These are phyloP conservation scores for Trametes gibbosa DNA, from an alignment of 768 basidiomycete genomes.

Conservation along the genomic window DNA sequence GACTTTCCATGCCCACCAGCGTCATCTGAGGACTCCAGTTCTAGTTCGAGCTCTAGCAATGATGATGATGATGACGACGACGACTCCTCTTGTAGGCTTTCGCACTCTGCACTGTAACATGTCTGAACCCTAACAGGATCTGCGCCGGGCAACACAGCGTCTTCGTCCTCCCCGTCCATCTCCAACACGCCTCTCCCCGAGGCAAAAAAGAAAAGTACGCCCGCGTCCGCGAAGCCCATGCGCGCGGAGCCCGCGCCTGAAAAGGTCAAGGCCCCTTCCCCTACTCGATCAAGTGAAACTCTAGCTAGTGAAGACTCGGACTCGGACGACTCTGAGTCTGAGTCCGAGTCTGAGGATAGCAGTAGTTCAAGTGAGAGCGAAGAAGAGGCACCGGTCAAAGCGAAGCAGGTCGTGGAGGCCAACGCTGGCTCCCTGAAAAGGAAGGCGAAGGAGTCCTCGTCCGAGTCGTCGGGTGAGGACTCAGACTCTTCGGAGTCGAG, in stretches of 20 bases:
- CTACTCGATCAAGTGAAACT: slow-evolving; percentile 14
- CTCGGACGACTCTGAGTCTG: slow-evolving; percentile 14
- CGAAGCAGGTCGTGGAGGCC: neutral
- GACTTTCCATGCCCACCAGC: too few relatives aligned
- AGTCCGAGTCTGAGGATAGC: slow-evolving; percentile 16
- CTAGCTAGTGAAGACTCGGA: slow-evolving; percentile 15
- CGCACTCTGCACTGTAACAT: neutral
- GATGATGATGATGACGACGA: slow-evolving; percentile 23
- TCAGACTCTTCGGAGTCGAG: neutral
- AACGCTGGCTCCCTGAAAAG: neutral
- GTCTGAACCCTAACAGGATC: slow-evolving; percentile 11
- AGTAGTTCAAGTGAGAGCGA: slow-evolving; percentile 7
- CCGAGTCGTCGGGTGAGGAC: slow-evolving; percentile 15
- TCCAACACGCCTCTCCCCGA: neutral
- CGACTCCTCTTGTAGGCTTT: slow-evolving; percentile 26
- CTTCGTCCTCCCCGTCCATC: slow-evolving; percentile 6
- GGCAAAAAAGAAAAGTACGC: neutral
- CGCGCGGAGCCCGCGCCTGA: neutral
- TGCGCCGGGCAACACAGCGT: neutral
- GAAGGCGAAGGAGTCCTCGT: neutral
- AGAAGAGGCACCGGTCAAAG: neutral
- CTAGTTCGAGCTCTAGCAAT: slow-evolving; percentile 24
- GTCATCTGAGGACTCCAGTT: slow-evolving; percentile 23
- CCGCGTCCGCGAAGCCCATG: neutral
- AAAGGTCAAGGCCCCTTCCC: slow-evolving; percentile 8